Conservation (phyloP, 2,329 filamentous ascomycete species). For the Epicoccum nigrum region DNA sequence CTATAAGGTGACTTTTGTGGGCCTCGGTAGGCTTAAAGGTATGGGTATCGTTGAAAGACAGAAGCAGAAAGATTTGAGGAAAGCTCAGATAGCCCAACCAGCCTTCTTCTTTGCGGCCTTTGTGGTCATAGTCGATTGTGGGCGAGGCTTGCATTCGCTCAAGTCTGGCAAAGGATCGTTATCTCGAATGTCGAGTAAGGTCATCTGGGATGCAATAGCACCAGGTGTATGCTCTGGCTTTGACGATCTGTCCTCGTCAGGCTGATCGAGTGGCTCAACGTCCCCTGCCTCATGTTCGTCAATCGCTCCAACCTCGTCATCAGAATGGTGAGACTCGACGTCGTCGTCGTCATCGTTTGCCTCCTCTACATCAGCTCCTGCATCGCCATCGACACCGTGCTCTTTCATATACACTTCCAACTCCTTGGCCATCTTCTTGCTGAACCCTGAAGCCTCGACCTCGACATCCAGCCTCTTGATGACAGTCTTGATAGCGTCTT, state of each 20-base stretch:
- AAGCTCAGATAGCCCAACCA: conserved; percentile 38
- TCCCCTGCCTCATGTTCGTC: conserved; percentile 3
- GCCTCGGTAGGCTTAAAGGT: conserved; percentile 1
- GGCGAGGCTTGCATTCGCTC: conserved; percentile 35
- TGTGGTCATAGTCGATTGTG: conserved; percentile 37
- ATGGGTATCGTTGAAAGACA: conserved; percentile 26
- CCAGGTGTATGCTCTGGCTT: conserved; percentile 10
- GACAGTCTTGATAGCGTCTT: conserved; percentile 76
- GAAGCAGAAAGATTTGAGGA: background rate
- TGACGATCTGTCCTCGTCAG: background rate
- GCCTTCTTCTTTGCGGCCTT: conserved; percentile 47
- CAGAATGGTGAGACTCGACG: conserved; percentile 24
- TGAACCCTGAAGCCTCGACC: conserved; percentile 92
- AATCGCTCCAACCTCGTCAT: conserved; percentile 10
- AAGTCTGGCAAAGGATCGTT: conserved; percentile 43
- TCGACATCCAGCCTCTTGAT: conserved; percentile 81
- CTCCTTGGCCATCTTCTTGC: conserved; percentile 95
- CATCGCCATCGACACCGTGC: conserved; percentile 64
- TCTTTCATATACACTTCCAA: conserved; percentile 87
- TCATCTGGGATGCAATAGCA: conserved; percentile 40
- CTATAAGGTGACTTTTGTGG: conserved; percentile 7
- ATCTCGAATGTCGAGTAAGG: conserved; percentile 46
- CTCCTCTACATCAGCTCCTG: conserved; percentile 43
- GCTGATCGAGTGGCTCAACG: background rate
- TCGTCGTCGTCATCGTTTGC: conserved; percentile 29